Base-by-base conservation (phyloP, 345 rosid species). In the Sisymbrium irio region DNA sequence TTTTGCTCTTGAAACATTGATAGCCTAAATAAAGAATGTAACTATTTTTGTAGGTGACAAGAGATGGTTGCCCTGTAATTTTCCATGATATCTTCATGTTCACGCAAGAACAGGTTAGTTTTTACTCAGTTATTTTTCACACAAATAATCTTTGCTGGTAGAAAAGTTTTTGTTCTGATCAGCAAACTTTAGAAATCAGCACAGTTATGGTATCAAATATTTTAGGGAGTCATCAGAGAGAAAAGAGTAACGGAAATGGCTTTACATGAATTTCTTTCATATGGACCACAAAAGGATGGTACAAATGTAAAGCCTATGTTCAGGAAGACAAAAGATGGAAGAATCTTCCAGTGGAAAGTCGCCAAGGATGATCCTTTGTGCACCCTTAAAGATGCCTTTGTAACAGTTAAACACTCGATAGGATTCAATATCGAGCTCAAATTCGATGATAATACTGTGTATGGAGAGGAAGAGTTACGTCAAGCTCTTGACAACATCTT, bases 391-490 rank as follows among this genome's bases (percentile, higher is more conserved):
- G 90, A 86, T 11, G 87, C 78, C 6, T 87, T 89, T 62, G 42
- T 65, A 30, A 73, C 68, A 37, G 88, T 87, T 2, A 75, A 87
- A 50, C 65, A 28, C 8, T 81, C 89, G 1, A 0, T 84, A 14
- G 90, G 96, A 2, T 87, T 87, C 59, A 86, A 89, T 65, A 80
- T 89, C 61, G 92, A 89, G 78, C 69, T 89, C 9, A 89, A 89
- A 67, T 87, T 89, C 25, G 96, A 87, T 71, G 92, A 89, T 79
- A 83, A 67, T 17, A 35, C 77, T 17, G 80, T 77, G 47, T 86
- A 87, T 65, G 72, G 69, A 12, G 83, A 83, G n/a, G 82, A 86
- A 58, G 69, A 85, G 60, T 82, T 89, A 67, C 45, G 36, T 13
- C 74, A 59, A 54, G 77, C 74, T 13, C 86, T 89, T 66, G 59